Evolutionary conservation across 2,329 filamentous ascomycete species (phyloP), one percentile per base, ranked within the genome.

Genomic region (Bimuria novae-zelandiae): DNA sequence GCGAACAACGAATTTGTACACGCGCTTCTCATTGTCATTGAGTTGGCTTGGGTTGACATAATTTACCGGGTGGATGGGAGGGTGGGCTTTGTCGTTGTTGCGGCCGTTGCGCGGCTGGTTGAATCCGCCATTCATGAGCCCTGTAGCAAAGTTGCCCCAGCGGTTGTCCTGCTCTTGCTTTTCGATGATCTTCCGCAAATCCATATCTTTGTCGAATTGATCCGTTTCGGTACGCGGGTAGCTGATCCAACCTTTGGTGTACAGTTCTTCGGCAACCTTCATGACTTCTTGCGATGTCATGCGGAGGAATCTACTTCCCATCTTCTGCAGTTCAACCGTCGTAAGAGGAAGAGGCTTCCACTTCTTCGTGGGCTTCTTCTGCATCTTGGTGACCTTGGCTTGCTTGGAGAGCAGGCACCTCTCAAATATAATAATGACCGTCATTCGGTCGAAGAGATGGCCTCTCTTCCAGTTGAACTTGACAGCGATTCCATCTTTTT

Each of bases 181-280:
- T 64, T 90, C 85, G 16, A 97, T 83, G 7, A 99, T 78, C 19
- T 82, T 83, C 57, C 84, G 85, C 17, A 99, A 80, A 69, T 97
- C 88, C 78, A 97, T 97, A 4, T 84, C 93, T 64, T 85, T 85
- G 67, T 97, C 92, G 68, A 97, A 99, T 27, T 93, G 89, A 72
- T 99, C 94, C 0, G 94, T 99, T 74, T 99, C 94, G 0, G 94
- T 99, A 74, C 94, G 87, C 1, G 94, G 94, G 74, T 99, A 99
- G 73, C 92, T 97, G 75, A 99, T 96, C 76, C 92, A 97, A 0
- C 94, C 94, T 72, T 89, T 92, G 42, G 92, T 92, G 77, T 99
- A 99, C 2, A 99, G 83, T 4, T 80, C 79, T 73, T 99, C 94
- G 4, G 94, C 94, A 21, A 83, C 73, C 74, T 81, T 88, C 92